phyloP scores from a whole-genome alignment of 2,329 filamentous ascomycete genomes.

The Trichoderma semiorbis region DNA sequence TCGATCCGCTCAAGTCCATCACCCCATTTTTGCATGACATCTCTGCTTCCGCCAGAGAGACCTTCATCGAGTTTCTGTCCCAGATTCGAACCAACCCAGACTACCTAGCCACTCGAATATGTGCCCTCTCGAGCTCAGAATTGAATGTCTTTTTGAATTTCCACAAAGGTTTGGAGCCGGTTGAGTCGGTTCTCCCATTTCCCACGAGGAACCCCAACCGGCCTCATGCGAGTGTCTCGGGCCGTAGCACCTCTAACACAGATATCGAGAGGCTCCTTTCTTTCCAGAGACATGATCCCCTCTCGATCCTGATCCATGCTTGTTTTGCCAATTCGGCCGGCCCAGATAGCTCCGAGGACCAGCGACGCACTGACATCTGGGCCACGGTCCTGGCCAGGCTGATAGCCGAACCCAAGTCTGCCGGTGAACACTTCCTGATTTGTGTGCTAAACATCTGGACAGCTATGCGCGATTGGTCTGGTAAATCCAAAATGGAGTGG shows the following conservation, averaged over 20 bases:
- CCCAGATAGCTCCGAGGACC: conserved; percentile 76
- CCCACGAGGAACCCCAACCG: conserved; percentile 51
- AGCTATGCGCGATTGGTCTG: conserved; percentile 82
- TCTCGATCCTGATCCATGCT: conserved; percentile 81
- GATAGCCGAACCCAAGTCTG: conserved; percentile 71
- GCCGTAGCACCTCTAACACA: conserved; percentile 45
- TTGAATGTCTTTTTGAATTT: conserved; percentile 74
- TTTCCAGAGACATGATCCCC: conserved; percentile 82
- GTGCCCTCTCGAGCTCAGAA: conserved; percentile 70
- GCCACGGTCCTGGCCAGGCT: conserved; percentile 80
- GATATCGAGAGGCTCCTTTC: conserved; percentile 81
- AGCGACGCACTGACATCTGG: conserved; percentile 79
- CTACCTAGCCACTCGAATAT: conserved; percentile 80
- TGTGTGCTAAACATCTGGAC: conserved; percentile 86
- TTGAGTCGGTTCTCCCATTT: conserved; percentile 78
- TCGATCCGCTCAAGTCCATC: conserved; percentile 38
- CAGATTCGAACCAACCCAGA: conserved; percentile 82
- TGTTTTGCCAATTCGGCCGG: conserved; percentile 84
- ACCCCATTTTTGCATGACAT: conserved; percentile 68
- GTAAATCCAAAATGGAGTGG: conserved; percentile 83
- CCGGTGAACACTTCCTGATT: conserved; percentile 75
- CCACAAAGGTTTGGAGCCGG: conserved; percentile 73
- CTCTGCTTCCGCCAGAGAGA: conserved; percentile 68
- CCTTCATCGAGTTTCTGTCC: conserved; percentile 74
- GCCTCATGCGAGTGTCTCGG: conserved; percentile 44